phyloP scores from a whole-genome alignment of 495 filamentous ascomycete species.

The Annulohypoxylon moriforme region DNA sequence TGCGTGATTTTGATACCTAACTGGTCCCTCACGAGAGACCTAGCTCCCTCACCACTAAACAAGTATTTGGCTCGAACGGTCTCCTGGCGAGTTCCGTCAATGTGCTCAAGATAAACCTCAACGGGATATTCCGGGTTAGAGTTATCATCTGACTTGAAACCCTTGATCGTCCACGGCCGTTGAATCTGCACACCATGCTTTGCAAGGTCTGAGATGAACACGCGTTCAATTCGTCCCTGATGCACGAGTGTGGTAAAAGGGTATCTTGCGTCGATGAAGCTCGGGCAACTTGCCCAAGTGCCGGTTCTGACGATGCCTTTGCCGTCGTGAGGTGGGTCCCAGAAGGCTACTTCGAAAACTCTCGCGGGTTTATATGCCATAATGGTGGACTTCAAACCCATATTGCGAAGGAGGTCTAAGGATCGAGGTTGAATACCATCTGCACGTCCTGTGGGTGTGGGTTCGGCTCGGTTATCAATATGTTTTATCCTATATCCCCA shows the following conservation, averaged over 20 bases:
- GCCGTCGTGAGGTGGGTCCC: slow-evolving; percentile 70
- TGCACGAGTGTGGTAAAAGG: slow-evolving; percentile 81
- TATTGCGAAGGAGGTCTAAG: slow-evolving; percentile 78
- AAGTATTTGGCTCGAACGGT: slow-evolving; percentile 68
- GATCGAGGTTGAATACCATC: slow-evolving; percentile 86
- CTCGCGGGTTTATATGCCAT: slow-evolving; percentile 79
- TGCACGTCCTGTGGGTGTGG: slow-evolving; percentile 77
- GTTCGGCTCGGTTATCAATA: slow-evolving; percentile 76
- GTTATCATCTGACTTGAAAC: slow-evolving; percentile 69
- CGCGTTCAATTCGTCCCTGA: slow-evolving; percentile 78
- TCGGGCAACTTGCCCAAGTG: slow-evolving; percentile 77
- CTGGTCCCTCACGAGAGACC: slow-evolving; percentile 68
- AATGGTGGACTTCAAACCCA: slow-evolving; percentile 77
- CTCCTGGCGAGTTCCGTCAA: slow-evolving; percentile 74
- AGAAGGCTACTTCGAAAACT: slow-evolving; percentile 82
- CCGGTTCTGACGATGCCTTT: slow-evolving; percentile 74
- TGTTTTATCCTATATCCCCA: slow-evolving; percentile 77
- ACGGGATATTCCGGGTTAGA: slow-evolving; percentile 70
- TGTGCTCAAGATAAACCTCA: slow-evolving; percentile 75
- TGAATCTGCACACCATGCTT: slow-evolving; percentile 67
- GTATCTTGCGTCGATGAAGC: slow-evolving; percentile 78
- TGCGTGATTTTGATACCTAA: slow-evolving; percentile 72
- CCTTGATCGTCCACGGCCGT: slow-evolving; percentile 70
- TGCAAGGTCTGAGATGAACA: slow-evolving; percentile 74
- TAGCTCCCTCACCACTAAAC: slow-evolving; percentile 69